Conservation (phyloP, 257 asterid species). For the Solanum tarijense region DNA sequence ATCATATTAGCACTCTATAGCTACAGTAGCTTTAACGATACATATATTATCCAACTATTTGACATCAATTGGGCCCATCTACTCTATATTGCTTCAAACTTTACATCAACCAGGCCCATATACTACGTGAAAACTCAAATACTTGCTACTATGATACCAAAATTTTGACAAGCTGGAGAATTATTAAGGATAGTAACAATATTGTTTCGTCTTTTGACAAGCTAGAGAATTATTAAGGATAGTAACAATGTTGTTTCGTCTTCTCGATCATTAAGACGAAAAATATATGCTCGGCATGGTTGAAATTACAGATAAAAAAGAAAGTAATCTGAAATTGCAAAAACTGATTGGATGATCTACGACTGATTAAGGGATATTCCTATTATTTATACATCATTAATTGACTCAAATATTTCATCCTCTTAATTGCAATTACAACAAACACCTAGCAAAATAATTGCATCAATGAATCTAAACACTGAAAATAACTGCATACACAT, state of each 20-base stretch:
- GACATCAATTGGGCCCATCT: no score
- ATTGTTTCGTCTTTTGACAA: neutral
- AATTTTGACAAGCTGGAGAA: neutral
- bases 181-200: neutral
- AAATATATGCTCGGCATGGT: neutral
- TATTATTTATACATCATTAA: neutral
- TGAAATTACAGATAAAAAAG: neutral
- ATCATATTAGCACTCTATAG: no score
- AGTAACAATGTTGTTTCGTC: neutral
- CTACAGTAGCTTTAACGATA: no score
- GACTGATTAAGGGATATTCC: neutral
- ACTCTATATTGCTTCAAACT: neutral
- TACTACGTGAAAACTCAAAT: neutral
- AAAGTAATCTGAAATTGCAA: neutral
- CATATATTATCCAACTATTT: no score
- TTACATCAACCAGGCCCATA: neutral
- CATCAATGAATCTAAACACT: neutral
- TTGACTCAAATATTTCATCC: neutral
- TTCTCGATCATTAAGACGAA: neutral
- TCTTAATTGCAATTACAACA: neutral
- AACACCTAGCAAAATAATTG: neutral
- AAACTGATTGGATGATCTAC: neutral
- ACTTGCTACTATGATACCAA: neutral
- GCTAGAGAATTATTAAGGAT: neutral
- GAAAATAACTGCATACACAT: neutral